A percentile compares a stretch with the other conserved stretches of the same genome.
Evolutionary conservation across 83 land plant species (phyloP).

Genomic region (Thuja plicata): DNA sequence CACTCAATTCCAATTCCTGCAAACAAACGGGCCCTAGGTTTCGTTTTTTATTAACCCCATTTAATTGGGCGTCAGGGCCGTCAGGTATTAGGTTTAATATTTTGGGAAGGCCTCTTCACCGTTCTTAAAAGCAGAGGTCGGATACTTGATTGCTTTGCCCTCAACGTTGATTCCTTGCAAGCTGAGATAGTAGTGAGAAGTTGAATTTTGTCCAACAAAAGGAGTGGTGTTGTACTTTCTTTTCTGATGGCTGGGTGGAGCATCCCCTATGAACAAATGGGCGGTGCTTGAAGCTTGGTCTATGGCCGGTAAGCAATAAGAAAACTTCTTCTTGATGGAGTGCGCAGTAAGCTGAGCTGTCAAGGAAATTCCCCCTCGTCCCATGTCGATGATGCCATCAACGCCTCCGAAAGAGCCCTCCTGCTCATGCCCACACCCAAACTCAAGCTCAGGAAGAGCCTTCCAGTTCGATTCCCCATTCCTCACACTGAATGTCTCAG

Average conservation of each 20-base stretch:
- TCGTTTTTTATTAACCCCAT: no score
- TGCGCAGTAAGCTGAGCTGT: not conserved
- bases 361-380: slow-evolving; percentile 69
- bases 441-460: slow-evolving; percentile 31
- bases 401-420: slow-evolving; percentile 53
- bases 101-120: slow-evolving; percentile 49
- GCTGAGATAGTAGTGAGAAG: slow-evolving; percentile 67
- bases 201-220: not conserved
- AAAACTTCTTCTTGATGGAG: not conserved
- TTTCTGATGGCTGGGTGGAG: not conserved
- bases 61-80: no score
- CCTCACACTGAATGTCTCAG: slow-evolving; percentile 34
- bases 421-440: slow-evolving; percentile 75
- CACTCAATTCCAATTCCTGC: no score
- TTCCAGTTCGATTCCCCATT: slow-evolving; percentile 11
- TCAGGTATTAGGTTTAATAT: no score
- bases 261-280: not conserved
- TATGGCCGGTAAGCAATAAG: not conserved
- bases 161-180: slow-evolving; percentile 67
- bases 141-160: slow-evolving; percentile 37
- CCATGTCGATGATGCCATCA: slow-evolving; percentile 77
- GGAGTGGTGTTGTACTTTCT: not conserved
- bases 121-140: slow-evolving; percentile 28
- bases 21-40: no score
- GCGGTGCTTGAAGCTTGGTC: not conserved